Evolutionary conservation across 768 basidiomycete species (phyloP), one percentile per base, ranked within the genome.

Genomic region (Trametes cinnabarina): DNA sequence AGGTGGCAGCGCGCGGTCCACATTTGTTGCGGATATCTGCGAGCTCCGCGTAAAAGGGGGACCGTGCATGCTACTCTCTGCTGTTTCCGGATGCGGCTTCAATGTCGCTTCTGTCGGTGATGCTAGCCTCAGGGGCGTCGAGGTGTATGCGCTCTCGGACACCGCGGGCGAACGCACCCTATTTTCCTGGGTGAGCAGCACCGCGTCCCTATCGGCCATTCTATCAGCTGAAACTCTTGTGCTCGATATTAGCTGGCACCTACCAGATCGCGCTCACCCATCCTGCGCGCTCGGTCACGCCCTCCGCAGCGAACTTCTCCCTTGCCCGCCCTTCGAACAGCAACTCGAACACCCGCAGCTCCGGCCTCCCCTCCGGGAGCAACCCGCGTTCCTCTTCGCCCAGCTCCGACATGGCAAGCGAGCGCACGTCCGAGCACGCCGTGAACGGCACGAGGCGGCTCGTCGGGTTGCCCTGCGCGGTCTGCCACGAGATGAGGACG

Each of bases 221-320:
- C 4, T 26, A 19, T 34, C 9, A 6, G 19, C 20, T 15, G 11
- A 32, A 7, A 6, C 6, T 23, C 34, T 3, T 22, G 35, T 22
- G 25, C 32, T 7, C 44, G 23, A 40, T 12, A 23, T 14, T 37
- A 35, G 49, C 40, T 42, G 20, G 41, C 10, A 67, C 77, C 65
- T 68, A 88, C 89, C 89, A 91, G 46, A 90, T 82, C 3, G 84
- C 81, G 64, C 85, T 86, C 48, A 91, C 79, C 89, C 89, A 91
- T 9, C 78, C 79, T 3, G 87, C 87, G 49, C 89, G 76, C 55
- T 87, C 86, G 57, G 79, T 77, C 25, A 82, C 79, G 20, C 83
- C 83, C 10, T 73, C 68, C 2, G 81, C 83, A 0, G 86, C 88
- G 67, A 91, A 88, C 53, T 76, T 81, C 66, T 88, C 85, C 51